Evolutionary conservation across 129 eudicot genomes (phyloP).

Genomic region (carrot (Daucus carota)): DH1_v3.0 NC_030383.2:14946001-14946500

Average conservation of each 20-base stretch:
- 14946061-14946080: slow-evolving; percentile 69
- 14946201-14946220: slow-evolving; percentile 66
- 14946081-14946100: slow-evolving; percentile 31
- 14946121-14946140: slow-evolving; percentile 77
- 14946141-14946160: slow-evolving; percentile 97
- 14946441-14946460: not conserved
- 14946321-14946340: slow-evolving; percentile 54
- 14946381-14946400: not conserved
- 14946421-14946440: not conserved
- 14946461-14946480: not conserved
- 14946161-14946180: slow-evolving; percentile 84
- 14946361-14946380: slow-evolving; percentile 20
- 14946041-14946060: slow-evolving; percentile 72
- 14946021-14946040: slow-evolving; percentile 71
- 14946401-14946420: not conserved
- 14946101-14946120: slow-evolving; percentile 60
- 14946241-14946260: slow-evolving; percentile 24
- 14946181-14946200: slow-evolving; percentile 62
- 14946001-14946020: slow-evolving; percentile 71
- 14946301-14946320: slow-evolving; percentile 45
- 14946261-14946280: slow-evolving; percentile 46
- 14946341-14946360: slow-evolving; percentile 70
- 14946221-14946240: slow-evolving; percentile 42
- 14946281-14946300: slow-evolving; percentile 62
- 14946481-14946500: not conserved